Conservation (phyloP, 768 basidiomycete genomes). For the Cystobasidium onofrii region DNA sequence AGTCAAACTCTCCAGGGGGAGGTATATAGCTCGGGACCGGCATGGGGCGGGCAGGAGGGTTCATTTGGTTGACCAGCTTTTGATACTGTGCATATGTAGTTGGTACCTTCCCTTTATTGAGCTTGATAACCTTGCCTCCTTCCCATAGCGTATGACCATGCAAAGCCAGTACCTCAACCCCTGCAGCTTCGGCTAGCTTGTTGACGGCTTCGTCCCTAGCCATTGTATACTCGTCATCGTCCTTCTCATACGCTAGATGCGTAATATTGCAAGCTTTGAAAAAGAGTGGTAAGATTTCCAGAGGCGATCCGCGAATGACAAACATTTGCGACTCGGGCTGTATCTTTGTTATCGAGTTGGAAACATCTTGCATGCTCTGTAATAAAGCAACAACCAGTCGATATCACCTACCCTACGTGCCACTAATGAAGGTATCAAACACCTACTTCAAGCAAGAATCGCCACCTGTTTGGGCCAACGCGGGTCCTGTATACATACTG, state of each 20-base stretch:
- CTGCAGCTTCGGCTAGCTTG: slow-evolving; percentile 38
- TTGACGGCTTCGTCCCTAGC: slow-evolving; percentile 43
- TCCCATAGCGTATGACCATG: slow-evolving; percentile 47
- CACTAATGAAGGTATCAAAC: not conserved
- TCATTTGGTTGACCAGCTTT: slow-evolving; percentile 43
- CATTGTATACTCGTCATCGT: slow-evolving; percentile 43
- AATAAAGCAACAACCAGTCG: slow-evolving; percentile 32
- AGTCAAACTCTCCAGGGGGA: slow-evolving; percentile 39
- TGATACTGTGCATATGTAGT: slow-evolving; percentile 43
- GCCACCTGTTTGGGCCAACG: slow-evolving; percentile 45
- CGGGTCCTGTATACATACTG: slow-evolving; percentile 28
- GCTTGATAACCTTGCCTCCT: slow-evolving; percentile 44
- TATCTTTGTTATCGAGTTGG: slow-evolving; percentile 40
- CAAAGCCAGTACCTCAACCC: slow-evolving; percentile 44
- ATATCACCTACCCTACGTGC: too few relatives aligned
- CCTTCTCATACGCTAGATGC: slow-evolving; percentile 42
- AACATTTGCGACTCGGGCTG: slow-evolving; percentile 44
- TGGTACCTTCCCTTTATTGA: slow-evolving; percentile 43
- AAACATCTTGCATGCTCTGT: slow-evolving; percentile 39
- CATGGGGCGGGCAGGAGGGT: slow-evolving; percentile 38
- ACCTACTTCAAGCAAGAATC: slow-evolving; percentile 32
- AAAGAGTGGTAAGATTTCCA: slow-evolving; percentile 42
- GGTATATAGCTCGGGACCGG: slow-evolving; percentile 42
- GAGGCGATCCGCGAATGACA: slow-evolving; percentile 45
- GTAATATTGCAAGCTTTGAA: slow-evolving; percentile 47